Percentiles rank a stretch among this genome's conserved stretches.
Conservation (phyloP, 495 filamentous ascomycete species). For the Hapsidospora chrysogenum region DNA sequence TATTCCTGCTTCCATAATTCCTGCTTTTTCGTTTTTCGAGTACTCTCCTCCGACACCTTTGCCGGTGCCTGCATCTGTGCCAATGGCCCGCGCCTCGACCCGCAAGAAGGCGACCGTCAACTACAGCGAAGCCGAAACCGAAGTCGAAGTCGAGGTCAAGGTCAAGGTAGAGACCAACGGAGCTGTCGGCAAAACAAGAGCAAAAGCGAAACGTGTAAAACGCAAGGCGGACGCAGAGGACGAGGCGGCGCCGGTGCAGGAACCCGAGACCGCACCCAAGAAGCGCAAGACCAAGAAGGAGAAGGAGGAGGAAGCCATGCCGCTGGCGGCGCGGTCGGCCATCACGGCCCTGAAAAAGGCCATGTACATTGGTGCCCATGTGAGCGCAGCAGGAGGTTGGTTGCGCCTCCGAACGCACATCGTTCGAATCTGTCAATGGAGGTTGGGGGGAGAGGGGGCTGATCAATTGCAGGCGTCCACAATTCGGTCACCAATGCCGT, state of each 20-base stretch:
- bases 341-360: constrained; percentile 39
- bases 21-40: neutral
- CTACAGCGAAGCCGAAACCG: neutral
- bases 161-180: neutral
- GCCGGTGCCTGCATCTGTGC: no score
- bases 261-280: constrained; percentile 22
- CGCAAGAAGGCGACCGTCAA: neutral
- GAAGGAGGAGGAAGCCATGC: constrained; percentile 36
- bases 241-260: constrained; percentile 7
- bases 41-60: no score
- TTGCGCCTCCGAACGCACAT: constrained; percentile 2
- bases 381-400: constrained; percentile 70
- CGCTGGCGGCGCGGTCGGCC: constrained; percentile 48
- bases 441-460: neutral
- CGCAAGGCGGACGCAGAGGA: constrained; percentile 1
- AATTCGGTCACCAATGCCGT: constrained; percentile 68
- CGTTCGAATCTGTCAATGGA: neutral
- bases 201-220: neutral
- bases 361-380: constrained; percentile 84
- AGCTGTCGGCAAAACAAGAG: neutral
- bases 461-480: constrained; percentile 48
- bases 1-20: no score
- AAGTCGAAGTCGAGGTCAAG: neutral
- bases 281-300: constrained; percentile 32
- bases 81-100: neutral